Evolutionary conservation across 1,284 basidiomycete species (phyloP).

Genomic region (Caloboletus inedulis): DNA sequence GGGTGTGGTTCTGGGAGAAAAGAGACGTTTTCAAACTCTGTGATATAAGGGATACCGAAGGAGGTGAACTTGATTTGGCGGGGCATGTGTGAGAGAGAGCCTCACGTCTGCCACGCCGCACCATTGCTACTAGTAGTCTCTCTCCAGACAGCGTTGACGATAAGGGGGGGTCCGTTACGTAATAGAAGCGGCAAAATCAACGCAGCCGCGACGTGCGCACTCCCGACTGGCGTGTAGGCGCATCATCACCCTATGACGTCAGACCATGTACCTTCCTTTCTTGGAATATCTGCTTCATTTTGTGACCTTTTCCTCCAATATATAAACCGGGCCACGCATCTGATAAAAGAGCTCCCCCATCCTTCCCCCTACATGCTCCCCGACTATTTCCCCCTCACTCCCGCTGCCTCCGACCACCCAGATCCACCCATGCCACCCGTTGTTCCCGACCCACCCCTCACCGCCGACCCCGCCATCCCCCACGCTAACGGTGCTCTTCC

Average conservation of each 20-base stretch:
- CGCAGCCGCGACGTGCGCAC: background rate
- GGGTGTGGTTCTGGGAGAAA: slow-evolving; percentile 27
- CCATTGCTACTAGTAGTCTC: too few species aligned
- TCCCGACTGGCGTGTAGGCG: background rate
- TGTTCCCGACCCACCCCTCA: background rate
- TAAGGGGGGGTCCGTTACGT: slow-evolving; percentile 6
- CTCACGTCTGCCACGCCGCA: slow-evolving; percentile 11
- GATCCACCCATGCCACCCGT: slow-evolving; percentile 3
- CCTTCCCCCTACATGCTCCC: slow-evolving; percentile 16
- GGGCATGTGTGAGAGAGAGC: slow-evolving; percentile 17
- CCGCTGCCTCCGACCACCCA: slow-evolving; percentile 14
- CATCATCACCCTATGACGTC: slow-evolving; percentile 19
- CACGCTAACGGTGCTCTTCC: slow-evolving; percentile 20
- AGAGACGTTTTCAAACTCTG: slow-evolving; percentile 44
- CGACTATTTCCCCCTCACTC: slow-evolving; percentile 29
- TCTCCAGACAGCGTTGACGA: too few species aligned
- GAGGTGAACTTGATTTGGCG: slow-evolving; percentile 41
- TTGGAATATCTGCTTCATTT: slow-evolving; percentile 12
- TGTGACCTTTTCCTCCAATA: slow-evolving; percentile 19
- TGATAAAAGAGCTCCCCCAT: slow-evolving; percentile 16
- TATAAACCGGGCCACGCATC: slow-evolving; percentile 20
- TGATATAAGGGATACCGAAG: slow-evolving; percentile 38
- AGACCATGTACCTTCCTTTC: slow-evolving; percentile 31
- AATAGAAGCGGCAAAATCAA: slow-evolving; percentile 2
- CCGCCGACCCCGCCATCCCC: background rate